phyloP scores from a whole-genome alignment of 2,329 filamentous ascomycete genomes.

The Aspergillus fructus region DNA sequence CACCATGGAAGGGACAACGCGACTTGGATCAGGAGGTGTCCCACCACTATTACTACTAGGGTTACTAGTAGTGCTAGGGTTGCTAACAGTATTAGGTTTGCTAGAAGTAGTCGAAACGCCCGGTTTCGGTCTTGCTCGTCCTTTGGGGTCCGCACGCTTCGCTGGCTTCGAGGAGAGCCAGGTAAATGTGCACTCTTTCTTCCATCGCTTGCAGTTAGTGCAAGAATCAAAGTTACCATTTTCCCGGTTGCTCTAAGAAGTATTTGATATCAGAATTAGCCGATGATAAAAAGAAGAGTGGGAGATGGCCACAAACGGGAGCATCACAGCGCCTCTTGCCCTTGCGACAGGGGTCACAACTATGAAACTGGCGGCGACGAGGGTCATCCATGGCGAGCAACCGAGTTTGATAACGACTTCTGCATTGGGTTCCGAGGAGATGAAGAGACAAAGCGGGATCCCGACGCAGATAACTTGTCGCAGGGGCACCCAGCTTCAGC shows the following conservation, averaged over 20 bases:
- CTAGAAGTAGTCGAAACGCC: not conserved
- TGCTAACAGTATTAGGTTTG: not conserved
- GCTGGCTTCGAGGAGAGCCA: not conserved
- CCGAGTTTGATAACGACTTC: not conserved
- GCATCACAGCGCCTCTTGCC: conserved; percentile 9
- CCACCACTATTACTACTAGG: not conserved
- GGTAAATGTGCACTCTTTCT: conserved; percentile 3
- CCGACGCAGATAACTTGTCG: no score
- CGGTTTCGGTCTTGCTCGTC: not conserved
- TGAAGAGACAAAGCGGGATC: not conserved
- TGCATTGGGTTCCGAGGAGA: not conserved
- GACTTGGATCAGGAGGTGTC: not conserved
- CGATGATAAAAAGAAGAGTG: not conserved
- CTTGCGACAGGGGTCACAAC: conserved; percentile 12
- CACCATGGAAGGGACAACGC: not conserved
- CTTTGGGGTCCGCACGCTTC: not conserved
- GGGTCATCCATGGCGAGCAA: not conserved
- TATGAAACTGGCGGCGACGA: conserved; percentile 8
- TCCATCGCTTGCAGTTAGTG: conserved; percentile 7
- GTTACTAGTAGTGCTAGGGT: not conserved
- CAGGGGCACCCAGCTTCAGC: no score
- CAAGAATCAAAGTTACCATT: not conserved
- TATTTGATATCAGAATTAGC: not conserved
- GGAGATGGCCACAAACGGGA: not conserved
- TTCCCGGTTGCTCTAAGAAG: not conserved